Base-by-base conservation (phyloP, 2,329 filamentous ascomycete genomes). In the Penicillium sumatraense region DNA sequence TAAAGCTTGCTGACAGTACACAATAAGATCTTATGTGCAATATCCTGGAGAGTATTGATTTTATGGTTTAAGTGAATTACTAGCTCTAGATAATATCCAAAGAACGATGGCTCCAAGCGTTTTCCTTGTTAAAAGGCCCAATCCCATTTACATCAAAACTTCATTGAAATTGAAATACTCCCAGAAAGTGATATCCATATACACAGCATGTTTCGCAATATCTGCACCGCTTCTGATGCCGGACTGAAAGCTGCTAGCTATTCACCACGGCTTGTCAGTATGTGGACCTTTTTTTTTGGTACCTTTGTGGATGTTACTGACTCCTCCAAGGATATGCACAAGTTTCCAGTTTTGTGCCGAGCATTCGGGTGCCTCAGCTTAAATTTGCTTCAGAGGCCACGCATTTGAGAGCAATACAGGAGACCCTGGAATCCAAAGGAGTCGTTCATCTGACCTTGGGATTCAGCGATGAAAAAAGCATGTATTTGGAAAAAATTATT, bases 401-500 rank as follows among this genome's bases (percentile, higher is more conserved):
- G 14, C 51, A 53, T 26, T 11, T 48, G 10, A 41, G 16, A 33
- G 44, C 18, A 35, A 35, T 53, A 16, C 44, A 53, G 33, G 23
- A 41, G 23, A 41, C 44, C 26, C 44, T 53, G 9, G 18, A 53
- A 42, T 14, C 51, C 10, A 48, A 48, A 33, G 51, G 51, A n/a
- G 36, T 49, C 2, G 7, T 49, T 16, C 44, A 53, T 35, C n/a
- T 53, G 35, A 10, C 24, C 3, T 26, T 53, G 13, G 36, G 45
- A 2, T 55, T 51, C 21, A 33, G 26, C 14, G 75, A 78, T 26
- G n/a, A 58, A 2, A 36, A 64, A 0, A 75, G 73, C 54, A 40
- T 44, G 0, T 78, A 78, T 33, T 66, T 78, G 7, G 38, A 68
- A 35, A 48, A 61, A 4, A 54, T 78, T 5, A 53, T 78, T 14